Evolutionary conservation across 768 basidiomycete genomes (phyloP).

Genomic region (Boletus sp.): DNA sequence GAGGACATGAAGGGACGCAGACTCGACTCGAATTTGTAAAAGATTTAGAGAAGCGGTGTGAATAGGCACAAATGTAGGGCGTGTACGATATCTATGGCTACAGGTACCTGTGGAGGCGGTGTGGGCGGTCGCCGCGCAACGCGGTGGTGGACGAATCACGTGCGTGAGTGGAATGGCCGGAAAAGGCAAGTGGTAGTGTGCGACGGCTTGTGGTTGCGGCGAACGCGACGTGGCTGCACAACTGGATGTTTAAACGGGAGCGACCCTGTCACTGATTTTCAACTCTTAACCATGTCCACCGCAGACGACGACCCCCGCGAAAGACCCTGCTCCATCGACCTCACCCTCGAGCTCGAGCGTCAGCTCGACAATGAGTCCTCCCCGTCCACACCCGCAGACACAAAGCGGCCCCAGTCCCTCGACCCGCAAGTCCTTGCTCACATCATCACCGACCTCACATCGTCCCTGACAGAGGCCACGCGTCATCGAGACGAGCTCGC

Average conservation of each 20-base stretch:
- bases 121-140: not conserved
- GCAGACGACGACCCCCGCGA: slow-evolving; percentile 17
- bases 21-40: not conserved
- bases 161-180: not conserved
- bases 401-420: slow-evolving; percentile 48
- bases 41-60: slow-evolving; percentile 7
- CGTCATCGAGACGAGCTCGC: slow-evolving; percentile 72
- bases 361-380: slow-evolving; percentile 66
- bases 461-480: slow-evolving; percentile 60
- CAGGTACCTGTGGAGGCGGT: not conserved
- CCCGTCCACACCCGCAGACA: slow-evolving; percentile 40
- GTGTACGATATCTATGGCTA: slow-evolving; percentile 11
- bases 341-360: slow-evolving; percentile 75
- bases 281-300: slow-evolving; percentile 29
- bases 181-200: not conserved
- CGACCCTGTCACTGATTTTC: not conserved
- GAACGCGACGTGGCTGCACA: slow-evolving; percentile 11
- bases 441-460: slow-evolving; percentile 69
- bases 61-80: not conserved
- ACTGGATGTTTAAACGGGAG: no score
- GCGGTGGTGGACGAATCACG: slow-evolving; percentile 8
- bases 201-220: not conserved
- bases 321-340: slow-evolving; percentile 61
- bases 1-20: slow-evolving; percentile 4
- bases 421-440: slow-evolving; percentile 77